These are phyloP conservation scores for Colletotrichum cuscutae DNA, from an alignment of 2,329 filamentous ascomycete species.

Conservation along the genomic window DNA sequence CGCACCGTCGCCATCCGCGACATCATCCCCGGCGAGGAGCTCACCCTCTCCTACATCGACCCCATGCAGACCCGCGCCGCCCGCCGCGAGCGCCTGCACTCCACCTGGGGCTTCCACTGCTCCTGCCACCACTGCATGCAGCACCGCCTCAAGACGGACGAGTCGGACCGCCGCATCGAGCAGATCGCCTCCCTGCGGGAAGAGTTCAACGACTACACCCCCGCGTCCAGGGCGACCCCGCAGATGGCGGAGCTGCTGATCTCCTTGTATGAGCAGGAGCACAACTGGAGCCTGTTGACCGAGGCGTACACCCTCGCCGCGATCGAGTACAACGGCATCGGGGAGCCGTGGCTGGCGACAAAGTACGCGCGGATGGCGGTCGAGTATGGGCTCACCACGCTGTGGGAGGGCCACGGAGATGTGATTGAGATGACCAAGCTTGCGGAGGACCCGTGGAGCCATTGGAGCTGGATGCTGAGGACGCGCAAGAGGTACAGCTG, in stretches of 20 bases:
- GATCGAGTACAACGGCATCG: conserved; percentile 50
- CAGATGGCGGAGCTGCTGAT: conserved; percentile 52
- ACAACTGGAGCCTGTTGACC: conserved; percentile 45
- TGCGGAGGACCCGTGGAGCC: conserved; percentile 47
- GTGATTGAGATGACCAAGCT: conserved; percentile 48
- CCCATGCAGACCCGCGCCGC: conserved; percentile 43
- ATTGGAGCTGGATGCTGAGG: conserved; percentile 53
- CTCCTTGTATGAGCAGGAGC: conserved; percentile 52
- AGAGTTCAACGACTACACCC: conserved; percentile 45
- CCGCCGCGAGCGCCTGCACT: conserved; percentile 44
- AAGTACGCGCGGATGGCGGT: conserved; percentile 51
- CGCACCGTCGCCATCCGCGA: conserved; percentile 50
- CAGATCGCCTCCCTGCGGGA: conserved; percentile 45
- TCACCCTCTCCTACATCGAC: conserved; percentile 55
- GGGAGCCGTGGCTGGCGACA: conserved; percentile 50
- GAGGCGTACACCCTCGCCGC: conserved; percentile 51
- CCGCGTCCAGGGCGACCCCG: conserved; percentile 44
- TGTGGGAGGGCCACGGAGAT: conserved; percentile 40
- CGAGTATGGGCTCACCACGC: conserved; percentile 44
- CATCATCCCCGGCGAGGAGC: conserved; percentile 54
- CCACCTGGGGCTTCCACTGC: conserved; percentile 53
- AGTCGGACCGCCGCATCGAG: conserved; percentile 50
- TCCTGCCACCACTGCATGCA: conserved; percentile 51
- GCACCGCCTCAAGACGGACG: conserved; percentile 38
- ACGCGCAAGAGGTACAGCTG: conserved; percentile 45